phyloP scores from a whole-genome alignment of 768 basidiomycete genomes.

The Lactarius trivialis region DNA sequence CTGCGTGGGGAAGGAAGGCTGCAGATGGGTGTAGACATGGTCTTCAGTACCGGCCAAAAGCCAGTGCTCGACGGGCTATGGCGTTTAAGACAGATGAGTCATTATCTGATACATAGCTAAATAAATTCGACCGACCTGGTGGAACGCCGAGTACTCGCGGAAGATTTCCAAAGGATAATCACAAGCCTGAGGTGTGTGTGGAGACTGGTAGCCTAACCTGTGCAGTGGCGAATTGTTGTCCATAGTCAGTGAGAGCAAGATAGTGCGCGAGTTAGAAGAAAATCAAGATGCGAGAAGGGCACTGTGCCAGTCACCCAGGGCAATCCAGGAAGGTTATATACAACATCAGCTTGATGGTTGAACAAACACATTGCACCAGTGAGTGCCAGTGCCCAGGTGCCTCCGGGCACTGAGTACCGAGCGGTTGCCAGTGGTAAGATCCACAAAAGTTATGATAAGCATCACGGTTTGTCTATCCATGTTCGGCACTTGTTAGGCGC shows the following conservation, averaged over 20 bases:
- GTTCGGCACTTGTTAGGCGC: neutral
- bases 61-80: neutral
- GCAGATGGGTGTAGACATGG: neutral
- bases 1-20: neutral
- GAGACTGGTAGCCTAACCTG: neutral
- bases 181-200: neutral
- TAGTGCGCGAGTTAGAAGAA: neutral
- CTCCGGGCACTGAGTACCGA: neutral
- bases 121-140: neutral
- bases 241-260: neutral
- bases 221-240: neutral
- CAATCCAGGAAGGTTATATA: neutral
- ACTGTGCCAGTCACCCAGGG: neutral
- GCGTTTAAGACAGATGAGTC: neutral
- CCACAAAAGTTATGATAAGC: neutral
- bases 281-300: neutral
- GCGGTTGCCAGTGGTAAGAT: neutral
- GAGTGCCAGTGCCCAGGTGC: neutral
- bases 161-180: neutral
- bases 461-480: neutral
- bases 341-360: neutral
- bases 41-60: neutral
- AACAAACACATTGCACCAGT: neutral
- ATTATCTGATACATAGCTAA: neutral
- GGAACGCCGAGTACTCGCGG: neutral